These are phyloP conservation scores for Gossypium trilobum DNA, from an alignment of 441 rosid genomes.

Conservation along the genomic window DNA sequence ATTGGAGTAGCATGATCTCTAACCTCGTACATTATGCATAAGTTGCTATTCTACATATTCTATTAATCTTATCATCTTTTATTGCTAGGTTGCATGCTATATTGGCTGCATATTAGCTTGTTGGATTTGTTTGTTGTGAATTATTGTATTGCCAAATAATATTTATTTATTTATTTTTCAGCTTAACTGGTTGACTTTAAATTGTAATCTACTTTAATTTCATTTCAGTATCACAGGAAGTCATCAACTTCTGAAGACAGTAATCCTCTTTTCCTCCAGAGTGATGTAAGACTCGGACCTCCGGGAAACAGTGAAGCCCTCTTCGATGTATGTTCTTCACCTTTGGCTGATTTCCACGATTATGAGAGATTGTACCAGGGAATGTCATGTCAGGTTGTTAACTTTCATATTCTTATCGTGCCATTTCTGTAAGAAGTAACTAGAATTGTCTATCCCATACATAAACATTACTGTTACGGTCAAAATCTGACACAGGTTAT, in stretches of 20 bases:
- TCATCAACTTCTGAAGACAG: conserved; percentile 31
- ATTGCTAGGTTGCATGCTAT: not conserved
- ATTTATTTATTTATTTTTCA: not conserved
- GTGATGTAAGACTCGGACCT: conserved; percentile 47
- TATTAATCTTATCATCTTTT: not conserved
- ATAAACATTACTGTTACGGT: not conserved
- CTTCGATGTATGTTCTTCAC: conserved; percentile 52
- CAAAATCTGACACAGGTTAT: not conserved
- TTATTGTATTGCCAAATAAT: not conserved
- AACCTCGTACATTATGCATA: not conserved
- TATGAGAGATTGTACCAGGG: conserved; percentile 58
- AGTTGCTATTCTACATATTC: not conserved
- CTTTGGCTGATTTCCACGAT: conserved; percentile 68
- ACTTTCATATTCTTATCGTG: not conserved
- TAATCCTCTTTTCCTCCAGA: conserved; percentile 28
- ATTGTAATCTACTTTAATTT: conserved; percentile 10
- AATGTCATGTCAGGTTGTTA: conserved; percentile 49
- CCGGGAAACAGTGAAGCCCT: conserved; percentile 32
- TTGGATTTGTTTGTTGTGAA: not conserved
- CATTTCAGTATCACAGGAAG: conserved; percentile 50
- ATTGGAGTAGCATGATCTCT: not conserved
- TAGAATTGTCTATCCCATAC: not conserved
- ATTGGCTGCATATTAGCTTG: not conserved
- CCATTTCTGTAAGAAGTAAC: not conserved
- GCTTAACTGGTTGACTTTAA: not conserved